A percentile compares a stretch with the other conserved stretches of the same genome.
Evolutionary conservation across 805 yeast genomes (phyloP).

Genomic region (Tetrapisispora pingtungensis): DNA sequence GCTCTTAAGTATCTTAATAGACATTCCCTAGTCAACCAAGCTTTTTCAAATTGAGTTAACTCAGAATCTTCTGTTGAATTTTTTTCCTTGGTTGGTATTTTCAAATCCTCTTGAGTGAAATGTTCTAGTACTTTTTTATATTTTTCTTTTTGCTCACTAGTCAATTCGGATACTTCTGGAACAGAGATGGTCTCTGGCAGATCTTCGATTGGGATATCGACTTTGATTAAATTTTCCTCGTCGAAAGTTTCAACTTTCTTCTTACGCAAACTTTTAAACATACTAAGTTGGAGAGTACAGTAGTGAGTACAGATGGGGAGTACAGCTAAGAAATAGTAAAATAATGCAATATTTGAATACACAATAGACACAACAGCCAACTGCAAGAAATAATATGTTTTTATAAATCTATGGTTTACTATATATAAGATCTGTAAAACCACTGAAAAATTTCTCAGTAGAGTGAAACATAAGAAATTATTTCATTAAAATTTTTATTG

Average conservation of each 20-base stretch:
- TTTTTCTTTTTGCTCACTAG: conserved; percentile 46
- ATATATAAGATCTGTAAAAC: no score
- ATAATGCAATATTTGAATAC: no score
- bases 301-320: no score
- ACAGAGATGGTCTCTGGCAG: conserved; percentile 45
- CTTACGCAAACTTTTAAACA: conserved; percentile 22
- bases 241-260: conserved; percentile 16
- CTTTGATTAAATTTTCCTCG: conserved; percentile 21
- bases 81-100: conserved; percentile 42
- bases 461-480: no score
- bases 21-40: conserved; percentile 93
- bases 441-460: no score
- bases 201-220: conserved; percentile 42
- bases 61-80: conserved; percentile 21
- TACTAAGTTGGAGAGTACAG: neutral
- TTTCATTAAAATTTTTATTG: no score
- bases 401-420: no score
- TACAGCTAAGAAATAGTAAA: neutral
- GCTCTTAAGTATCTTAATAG: conserved; percentile 84
- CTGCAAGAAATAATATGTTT: no score
- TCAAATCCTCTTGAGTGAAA: conserved; percentile 46
- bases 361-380: no score
- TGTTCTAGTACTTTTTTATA: conserved; percentile 54
- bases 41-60: conserved; percentile 46
- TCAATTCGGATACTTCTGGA: conserved; percentile 39